Conservation (phyloP, 2,329 filamentous ascomycete species). For the Periconia macrospinosa region DNA sequence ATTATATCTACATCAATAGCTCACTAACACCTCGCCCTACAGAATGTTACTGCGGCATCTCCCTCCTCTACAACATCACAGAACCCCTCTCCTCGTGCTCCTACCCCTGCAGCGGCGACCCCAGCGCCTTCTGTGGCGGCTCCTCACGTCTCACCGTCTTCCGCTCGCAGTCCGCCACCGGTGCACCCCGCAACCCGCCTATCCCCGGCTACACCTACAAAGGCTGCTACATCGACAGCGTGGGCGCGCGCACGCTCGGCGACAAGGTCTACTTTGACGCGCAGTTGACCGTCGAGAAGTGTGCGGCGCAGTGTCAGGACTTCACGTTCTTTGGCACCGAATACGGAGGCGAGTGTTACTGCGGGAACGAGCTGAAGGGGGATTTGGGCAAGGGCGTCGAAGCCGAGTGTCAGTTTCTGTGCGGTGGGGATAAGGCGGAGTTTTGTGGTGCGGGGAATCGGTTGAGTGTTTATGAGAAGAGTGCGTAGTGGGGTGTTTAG, state of each 20-base stretch:
- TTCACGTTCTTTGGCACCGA: slow-evolving; percentile 18
- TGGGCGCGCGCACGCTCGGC: slow-evolving; percentile 15
- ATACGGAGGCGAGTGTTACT: slow-evolving; percentile 23
- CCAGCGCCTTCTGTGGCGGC: slow-evolving; percentile 18
- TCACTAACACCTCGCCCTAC: not conserved
- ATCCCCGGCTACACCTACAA: slow-evolving; percentile 19
- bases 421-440: slow-evolving; percentile 15
- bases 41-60: slow-evolving; percentile 44
- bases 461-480: slow-evolving; percentile 40
- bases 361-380: slow-evolving; percentile 14
- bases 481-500: not conserved
- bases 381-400: slow-evolving; percentile 13
- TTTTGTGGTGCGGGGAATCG: slow-evolving; percentile 22
- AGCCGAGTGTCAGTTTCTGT: slow-evolving; percentile 19
- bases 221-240: slow-evolving; percentile 25
- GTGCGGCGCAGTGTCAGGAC: slow-evolving; percentile 9
- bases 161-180: slow-evolving; percentile 9
- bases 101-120: slow-evolving; percentile 20
- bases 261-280: slow-evolving; percentile 1
- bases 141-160: slow-evolving; percentile 21
- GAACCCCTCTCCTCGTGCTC: slow-evolving; percentile 17
- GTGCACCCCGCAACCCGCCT: slow-evolving; percentile 11
- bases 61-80: slow-evolving; percentile 27
- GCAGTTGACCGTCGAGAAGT: slow-evolving; percentile 19
- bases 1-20: not conserved